Evolutionary conservation across 768 basidiomycete species (phyloP).

Genomic region (Leccinum rimulosum): DNA sequence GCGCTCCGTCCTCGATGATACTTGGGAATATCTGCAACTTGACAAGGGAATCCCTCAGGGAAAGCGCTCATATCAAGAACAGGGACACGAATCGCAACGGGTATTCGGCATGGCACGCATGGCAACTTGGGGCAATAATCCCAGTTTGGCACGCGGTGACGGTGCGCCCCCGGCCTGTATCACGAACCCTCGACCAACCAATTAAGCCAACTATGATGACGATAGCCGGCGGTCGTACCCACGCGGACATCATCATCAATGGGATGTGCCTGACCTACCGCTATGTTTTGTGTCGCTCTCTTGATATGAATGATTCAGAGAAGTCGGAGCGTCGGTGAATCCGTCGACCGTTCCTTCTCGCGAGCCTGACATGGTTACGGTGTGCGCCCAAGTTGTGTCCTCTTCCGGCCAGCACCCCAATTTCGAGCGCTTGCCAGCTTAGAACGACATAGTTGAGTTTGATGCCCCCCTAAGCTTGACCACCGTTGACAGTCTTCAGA

Average conservation of each 20-base stretch:
- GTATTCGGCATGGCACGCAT: not conserved
- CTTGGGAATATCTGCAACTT: not conserved
- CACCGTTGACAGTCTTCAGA: not conserved
- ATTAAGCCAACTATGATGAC: not conserved
- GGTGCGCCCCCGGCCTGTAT: not conserved
- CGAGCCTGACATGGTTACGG: not conserved
- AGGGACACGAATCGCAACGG: not conserved
- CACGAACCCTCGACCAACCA: not conserved
- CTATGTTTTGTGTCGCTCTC: not conserved
- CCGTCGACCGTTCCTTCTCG: not conserved
- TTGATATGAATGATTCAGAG: not conserved
- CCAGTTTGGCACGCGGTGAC: not conserved
- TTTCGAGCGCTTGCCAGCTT: not conserved
- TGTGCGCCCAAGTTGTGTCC: not conserved
- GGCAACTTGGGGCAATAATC: not conserved
- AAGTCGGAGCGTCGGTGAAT: not conserved
- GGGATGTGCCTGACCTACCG: not conserved
- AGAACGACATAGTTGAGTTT: slow-evolving; percentile 5
- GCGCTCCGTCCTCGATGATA: not conserved
- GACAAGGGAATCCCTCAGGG: not conserved
- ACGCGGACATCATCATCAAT: not conserved
- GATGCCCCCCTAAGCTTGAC: not conserved
- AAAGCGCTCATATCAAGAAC: not conserved
- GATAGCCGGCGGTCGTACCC: not conserved
- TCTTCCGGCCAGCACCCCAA: not conserved